Conservation (phyloP, 176 grass and related monocot species). For the Oryza punctata region DNA sequence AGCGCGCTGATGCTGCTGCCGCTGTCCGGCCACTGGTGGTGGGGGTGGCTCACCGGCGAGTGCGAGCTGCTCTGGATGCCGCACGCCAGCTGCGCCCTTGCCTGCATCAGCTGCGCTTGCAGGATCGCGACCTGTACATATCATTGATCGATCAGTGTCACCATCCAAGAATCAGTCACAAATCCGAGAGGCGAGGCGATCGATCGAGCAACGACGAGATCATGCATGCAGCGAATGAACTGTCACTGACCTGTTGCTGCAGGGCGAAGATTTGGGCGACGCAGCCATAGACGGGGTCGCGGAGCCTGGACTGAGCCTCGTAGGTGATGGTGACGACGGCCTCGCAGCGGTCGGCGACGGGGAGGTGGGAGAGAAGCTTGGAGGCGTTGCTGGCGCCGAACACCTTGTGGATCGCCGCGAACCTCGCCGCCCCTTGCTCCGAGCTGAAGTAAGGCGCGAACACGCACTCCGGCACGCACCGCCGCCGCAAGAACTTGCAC, state of each 20-base stretch:
- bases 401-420: conserved; percentile 93
- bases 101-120: conserved; percentile 90
- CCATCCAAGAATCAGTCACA: background rate
- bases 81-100: conserved; percentile 74
- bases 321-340: conserved; percentile 89
- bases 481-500: conserved; percentile 90
- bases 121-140: conserved; percentile 73
- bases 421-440: conserved; percentile 71
- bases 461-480: conserved; percentile 80
- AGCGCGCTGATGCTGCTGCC: conserved; percentile 46
- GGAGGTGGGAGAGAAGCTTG: conserved; percentile 94
- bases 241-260: conserved; percentile 96
- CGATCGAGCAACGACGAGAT: background rate
- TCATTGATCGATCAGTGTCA: too few species aligned
- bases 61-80: conserved; percentile 38
- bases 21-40: conserved; percentile 44
- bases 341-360: conserved; percentile 76
- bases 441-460: conserved; percentile 94
- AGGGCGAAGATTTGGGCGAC: conserved; percentile 89
- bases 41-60: conserved; percentile 26
- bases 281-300: conserved; percentile 85
- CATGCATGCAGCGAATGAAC: too few species aligned
- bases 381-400: conserved; percentile 97
- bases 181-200: background rate
- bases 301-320: conserved; percentile 83